Evolutionary conservation across 192 early-diverging fungal species (phyloP).

Genomic region (Linnemannia hyalina): DNA sequence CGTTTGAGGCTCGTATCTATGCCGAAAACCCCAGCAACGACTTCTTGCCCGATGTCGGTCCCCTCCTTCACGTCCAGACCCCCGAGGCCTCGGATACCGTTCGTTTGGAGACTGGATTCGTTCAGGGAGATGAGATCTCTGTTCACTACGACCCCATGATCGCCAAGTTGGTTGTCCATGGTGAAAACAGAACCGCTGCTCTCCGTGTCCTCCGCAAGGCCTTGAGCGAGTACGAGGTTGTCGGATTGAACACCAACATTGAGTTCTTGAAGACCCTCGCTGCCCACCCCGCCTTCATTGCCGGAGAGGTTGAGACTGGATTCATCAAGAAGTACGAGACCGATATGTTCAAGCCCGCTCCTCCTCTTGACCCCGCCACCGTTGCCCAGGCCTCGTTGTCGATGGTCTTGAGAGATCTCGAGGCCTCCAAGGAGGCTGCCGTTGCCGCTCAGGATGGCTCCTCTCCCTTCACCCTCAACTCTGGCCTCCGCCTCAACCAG

Average conservation of each 20-base stretch:
- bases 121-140: slow-evolving; percentile 90
- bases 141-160: slow-evolving; percentile 98
- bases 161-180: slow-evolving; percentile 92
- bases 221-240: slow-evolving; percentile 89
- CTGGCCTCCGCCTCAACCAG: slow-evolving; percentile 66
- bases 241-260: slow-evolving; percentile 94
- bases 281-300: slow-evolving; percentile 84
- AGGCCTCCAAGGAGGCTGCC: slow-evolving; percentile 49
- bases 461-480: slow-evolving; percentile 62
- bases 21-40: slow-evolving; percentile 92
- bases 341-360: slow-evolving; percentile 47
- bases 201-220: slow-evolving; percentile 85
- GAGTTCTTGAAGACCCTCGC: slow-evolving; percentile 87
- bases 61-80: slow-evolving; percentile 81
- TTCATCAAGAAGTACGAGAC: slow-evolving; percentile 83
- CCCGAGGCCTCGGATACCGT: slow-evolving; percentile 73
- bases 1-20: slow-evolving; percentile 98
- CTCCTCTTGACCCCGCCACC: slow-evolving; percentile 54
- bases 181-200: slow-evolving; percentile 85
- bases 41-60: slow-evolving; percentile 96
- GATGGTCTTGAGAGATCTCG: slow-evolving; percentile 49
- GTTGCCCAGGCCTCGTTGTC: slow-evolving; percentile 78
- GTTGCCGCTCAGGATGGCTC: slow-evolving; percentile 28
- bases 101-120: slow-evolving; percentile 94
- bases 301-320: slow-evolving; percentile 93